phyloP scores from a whole-genome alignment of 192 early-diverging fungal genomes.

The Gryganskiella cystojenkinii region DNA sequence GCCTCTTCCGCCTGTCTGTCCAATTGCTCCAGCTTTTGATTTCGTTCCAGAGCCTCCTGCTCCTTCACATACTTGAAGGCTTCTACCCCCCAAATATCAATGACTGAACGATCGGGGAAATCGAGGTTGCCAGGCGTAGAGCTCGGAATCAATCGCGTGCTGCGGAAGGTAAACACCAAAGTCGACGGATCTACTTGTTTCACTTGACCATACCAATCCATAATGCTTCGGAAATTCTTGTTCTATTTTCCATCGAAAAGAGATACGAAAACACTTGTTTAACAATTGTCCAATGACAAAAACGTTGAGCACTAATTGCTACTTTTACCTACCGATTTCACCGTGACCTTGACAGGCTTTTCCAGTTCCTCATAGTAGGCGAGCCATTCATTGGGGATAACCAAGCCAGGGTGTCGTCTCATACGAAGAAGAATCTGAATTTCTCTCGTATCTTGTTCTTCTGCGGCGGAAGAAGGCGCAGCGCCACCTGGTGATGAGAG shows the following conservation, averaged over 20 bases:
- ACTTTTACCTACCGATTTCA: slow-evolving; percentile 47
- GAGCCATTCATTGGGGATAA: neutral
- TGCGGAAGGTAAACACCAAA: slow-evolving; percentile 26
- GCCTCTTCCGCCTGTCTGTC: slow-evolving; percentile 18
- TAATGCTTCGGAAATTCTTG: slow-evolving; percentile 14
- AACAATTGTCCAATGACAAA: neutral
- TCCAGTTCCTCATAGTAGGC: neutral
- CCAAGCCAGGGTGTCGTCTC: neutral
- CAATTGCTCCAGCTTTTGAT: slow-evolving; percentile 20
- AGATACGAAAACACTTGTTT: neutral
- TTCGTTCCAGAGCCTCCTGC: slow-evolving; percentile 8
- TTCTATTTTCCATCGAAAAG: slow-evolving; percentile 14
- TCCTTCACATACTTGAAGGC: slow-evolving; percentile 35
- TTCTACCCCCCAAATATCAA: slow-evolving; percentile 22
- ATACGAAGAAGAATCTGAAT: slow-evolving; percentile 17
- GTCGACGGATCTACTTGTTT: slow-evolving; percentile 3
- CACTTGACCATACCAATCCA: slow-evolving; percentile 23
- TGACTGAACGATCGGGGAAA: slow-evolving; percentile 6
- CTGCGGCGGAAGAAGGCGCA: too few species aligned
- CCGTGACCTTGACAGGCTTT: slow-evolving; percentile 24
- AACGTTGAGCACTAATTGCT: neutral
- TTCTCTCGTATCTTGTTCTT: too few species aligned
- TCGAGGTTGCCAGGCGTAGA: slow-evolving; percentile 33
- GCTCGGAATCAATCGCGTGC: slow-evolving; percentile 24
- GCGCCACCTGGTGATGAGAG: too few species aligned